These are phyloP conservation scores for Pholiota microspora DNA, from an alignment of 768 basidiomycete species.

Conservation along the genomic window DNA sequence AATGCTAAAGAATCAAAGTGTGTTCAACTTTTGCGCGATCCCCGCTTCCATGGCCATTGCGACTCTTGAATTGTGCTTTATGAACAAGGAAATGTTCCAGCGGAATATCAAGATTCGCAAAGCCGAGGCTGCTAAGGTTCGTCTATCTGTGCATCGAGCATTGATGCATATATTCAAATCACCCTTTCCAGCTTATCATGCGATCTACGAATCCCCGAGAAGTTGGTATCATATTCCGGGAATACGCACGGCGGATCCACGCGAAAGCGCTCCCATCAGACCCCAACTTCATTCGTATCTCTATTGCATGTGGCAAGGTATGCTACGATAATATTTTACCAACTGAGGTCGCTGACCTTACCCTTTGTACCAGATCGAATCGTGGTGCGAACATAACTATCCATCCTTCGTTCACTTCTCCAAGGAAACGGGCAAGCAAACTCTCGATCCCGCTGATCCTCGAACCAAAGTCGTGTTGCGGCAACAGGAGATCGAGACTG, in stretches of 20 bases:
- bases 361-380: conserved; percentile 70
- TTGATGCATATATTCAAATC: no score
- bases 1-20: conserved; percentile 83
- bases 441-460: conserved; percentile 51
- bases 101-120: conserved; percentile 94
- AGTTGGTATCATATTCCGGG: conserved; percentile 84
- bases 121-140: conserved; percentile 79
- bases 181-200: conserved; percentile 81
- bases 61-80: conserved; percentile 88
- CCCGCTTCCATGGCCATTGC: conserved; percentile 96
- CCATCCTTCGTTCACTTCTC: conserved; percentile 76
- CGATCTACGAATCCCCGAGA: conserved; percentile 89
- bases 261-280: conserved; percentile 75
- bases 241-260: conserved; percentile 82
- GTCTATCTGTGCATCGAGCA: conserved; percentile 25
- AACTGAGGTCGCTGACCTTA: background rate
- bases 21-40: conserved; percentile 96
- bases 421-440: conserved; percentile 20
- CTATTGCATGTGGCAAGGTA: conserved; percentile 83
- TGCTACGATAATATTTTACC: conserved; percentile 16
- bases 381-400: conserved; percentile 92
- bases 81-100: conserved; percentile 86
- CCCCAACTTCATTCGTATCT: conserved; percentile 82
- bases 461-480: conserved; percentile 49
- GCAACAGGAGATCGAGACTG: conserved; percentile 42